Conservation (phyloP, 371 early-diverging fungal species). For the Rhizomucor pusillus region DNA sequence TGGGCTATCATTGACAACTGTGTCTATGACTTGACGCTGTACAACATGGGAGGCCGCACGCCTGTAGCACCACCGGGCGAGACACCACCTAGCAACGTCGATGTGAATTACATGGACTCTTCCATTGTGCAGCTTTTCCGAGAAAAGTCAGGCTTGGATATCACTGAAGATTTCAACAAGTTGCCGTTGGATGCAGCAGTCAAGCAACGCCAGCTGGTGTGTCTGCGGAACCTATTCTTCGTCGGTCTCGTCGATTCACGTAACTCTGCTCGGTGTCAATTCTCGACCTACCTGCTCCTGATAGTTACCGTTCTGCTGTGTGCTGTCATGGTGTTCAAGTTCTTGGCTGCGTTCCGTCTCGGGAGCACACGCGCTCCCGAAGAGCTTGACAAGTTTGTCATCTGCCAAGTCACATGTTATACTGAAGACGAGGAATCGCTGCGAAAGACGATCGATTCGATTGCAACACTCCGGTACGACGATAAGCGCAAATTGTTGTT, state of each 20-base stretch:
- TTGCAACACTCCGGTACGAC: slow-evolving; percentile 88
- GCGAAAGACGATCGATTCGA: slow-evolving; percentile 87
- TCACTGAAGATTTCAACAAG: slow-evolving; percentile 55
- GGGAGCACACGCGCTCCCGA: slow-evolving; percentile 76
- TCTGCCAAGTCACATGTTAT: slow-evolving; percentile 93
- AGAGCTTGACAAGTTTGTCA: slow-evolving; percentile 88
- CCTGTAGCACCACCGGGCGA: slow-evolving; percentile 31
- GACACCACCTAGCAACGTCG: slow-evolving; percentile 49
- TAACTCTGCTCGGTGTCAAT: slow-evolving; percentile 76
- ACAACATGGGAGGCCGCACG: slow-evolving; percentile 46
- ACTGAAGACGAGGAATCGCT: slow-evolving; percentile 97
- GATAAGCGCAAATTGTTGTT: slow-evolving; percentile 95
- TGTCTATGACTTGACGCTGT: slow-evolving; percentile 63
- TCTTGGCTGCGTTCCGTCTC: slow-evolving; percentile 87
- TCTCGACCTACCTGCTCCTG: slow-evolving; percentile 84
- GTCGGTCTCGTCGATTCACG: slow-evolving; percentile 88
- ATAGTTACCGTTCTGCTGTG: slow-evolving; percentile 75
- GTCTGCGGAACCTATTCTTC: slow-evolving; percentile 82
- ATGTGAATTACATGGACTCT: slow-evolving; percentile 46
- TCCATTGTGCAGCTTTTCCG: slow-evolving; percentile 61
- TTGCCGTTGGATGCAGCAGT: slow-evolving; percentile 26
- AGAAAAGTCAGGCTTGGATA: slow-evolving; percentile 63
- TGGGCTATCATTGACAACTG: slow-evolving; percentile 59
- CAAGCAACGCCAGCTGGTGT: slow-evolving; percentile 45
- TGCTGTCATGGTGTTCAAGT: slow-evolving; percentile 86